Conservation (phyloP, 441 rosid genomes). For the Syzygium malaccense region DNA sequence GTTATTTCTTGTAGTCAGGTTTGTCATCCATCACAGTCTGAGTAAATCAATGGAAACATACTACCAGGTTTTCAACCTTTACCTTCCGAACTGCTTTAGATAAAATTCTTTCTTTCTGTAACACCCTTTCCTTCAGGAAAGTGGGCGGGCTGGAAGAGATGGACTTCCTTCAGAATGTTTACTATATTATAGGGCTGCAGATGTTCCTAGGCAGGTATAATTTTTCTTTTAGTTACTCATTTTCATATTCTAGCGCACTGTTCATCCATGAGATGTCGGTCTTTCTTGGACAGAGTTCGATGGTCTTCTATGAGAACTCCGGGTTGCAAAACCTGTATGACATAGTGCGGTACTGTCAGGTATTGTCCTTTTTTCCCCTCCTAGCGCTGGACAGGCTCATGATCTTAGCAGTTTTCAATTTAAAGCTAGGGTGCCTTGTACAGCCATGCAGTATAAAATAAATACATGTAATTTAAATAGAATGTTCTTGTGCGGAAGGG, state of each 20-base stretch:
- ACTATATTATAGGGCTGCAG: conserved; percentile 83
- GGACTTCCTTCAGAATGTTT: conserved; percentile 92
- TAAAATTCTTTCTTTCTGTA: conserved; percentile 11
- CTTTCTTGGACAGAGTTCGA: conserved; percentile 70
- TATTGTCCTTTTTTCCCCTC: conserved; percentile 13
- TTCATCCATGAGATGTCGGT: not conserved
- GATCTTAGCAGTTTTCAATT: not conserved
- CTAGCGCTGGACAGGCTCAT: not conserved
- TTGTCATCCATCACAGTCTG: conserved; percentile 98
- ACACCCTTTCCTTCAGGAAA: conserved; percentile 58
- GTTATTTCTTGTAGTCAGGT: conserved; percentile 68
- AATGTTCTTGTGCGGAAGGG: not conserved
- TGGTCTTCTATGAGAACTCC: conserved; percentile 95
- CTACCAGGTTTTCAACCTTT: conserved; percentile 64
- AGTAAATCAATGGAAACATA: conserved; percentile 99
- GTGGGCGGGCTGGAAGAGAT: conserved; percentile 99
- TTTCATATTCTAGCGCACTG: conserved; percentile 1
- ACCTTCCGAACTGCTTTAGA: conserved; percentile 2
- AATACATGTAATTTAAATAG: not conserved
- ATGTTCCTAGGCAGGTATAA: conserved; percentile 89
- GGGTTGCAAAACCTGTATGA: conserved; percentile 93
- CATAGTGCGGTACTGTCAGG: conserved; percentile 93
- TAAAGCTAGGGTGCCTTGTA: not conserved
- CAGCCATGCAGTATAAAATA: not conserved
- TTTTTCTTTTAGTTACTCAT: not conserved